Conservation (phyloP, 768 basidiomycete species). For the Pleurotus tuber-regium region DNA sequence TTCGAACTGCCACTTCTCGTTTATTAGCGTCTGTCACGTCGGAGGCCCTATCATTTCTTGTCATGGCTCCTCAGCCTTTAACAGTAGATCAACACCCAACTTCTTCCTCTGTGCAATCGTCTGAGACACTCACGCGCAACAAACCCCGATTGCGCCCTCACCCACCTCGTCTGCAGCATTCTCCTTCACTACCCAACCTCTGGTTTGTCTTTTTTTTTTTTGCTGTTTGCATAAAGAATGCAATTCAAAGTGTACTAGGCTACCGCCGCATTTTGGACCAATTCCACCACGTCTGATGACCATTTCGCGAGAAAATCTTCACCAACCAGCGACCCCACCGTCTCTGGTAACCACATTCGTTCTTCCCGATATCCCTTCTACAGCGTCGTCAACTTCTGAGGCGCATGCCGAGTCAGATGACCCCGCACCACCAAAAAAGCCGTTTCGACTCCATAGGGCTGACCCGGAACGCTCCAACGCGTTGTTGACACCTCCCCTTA, state of each 20-base stretch:
- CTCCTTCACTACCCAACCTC: conserved; percentile 70
- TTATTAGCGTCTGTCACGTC: conserved; percentile 9
- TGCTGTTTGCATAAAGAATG: not conserved
- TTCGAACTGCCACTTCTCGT: not conserved
- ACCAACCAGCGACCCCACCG: conserved; percentile 35
- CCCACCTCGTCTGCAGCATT: conserved; percentile 55
- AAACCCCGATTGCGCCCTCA: conserved; percentile 21
- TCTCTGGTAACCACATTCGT: conserved; percentile 14
- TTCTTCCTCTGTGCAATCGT: conserved; percentile 25
- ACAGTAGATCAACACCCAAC: conserved; percentile 17
- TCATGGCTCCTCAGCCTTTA: not conserved
- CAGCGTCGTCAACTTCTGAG: not conserved
- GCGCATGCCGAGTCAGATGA: not conserved
- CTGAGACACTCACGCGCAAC: conserved; percentile 22
- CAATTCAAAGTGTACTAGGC: conserved; percentile 28
- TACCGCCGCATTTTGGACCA: conserved; percentile 46
- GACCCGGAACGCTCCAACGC: conserved; percentile 17
- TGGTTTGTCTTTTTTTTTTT: conserved; percentile 37
- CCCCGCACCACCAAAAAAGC: not conserved
- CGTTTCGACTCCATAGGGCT: not conserved
- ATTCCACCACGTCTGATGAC: conserved; percentile 32
- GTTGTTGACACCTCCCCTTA: conserved; percentile 53
- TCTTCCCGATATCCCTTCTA: not conserved
- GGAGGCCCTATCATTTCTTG: not conserved
- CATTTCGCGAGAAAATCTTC: conserved; percentile 22